Base-by-base conservation (phyloP, 2,329 filamentous ascomycete genomes). In the Sporothrix variecibatus region DNA sequence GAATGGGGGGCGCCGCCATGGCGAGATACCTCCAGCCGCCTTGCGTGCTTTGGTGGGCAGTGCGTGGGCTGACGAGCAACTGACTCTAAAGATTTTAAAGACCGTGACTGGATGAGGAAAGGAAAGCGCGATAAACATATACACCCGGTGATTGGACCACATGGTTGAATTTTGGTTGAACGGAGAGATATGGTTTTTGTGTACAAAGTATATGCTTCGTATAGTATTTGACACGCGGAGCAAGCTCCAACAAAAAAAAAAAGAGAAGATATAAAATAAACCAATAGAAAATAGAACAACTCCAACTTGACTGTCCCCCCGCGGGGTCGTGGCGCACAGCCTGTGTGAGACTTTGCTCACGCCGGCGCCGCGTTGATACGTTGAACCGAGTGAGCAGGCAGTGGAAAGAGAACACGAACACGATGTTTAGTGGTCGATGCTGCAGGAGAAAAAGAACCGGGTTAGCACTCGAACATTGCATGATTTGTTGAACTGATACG, bases 391-490 rank as follows among this genome's bases (percentile, higher is more conserved):
- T 28, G 38, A 15, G 38, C 3, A 6, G n/a, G 64, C 5, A 53
- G 40, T 9, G 3, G 64, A 17, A 40, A 60, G 31, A 3, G 56
- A 28, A 67, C 62, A 67, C 38, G 62, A 46, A 20, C 6, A 28
- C 31, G 20, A 6, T 60, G 43, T 60, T 79, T 75, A 79, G 77
- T 80, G 78, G 76, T 79, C 78, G 76, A 79, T 75, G 38, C 78
- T 79, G 72, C 7, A 62, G 62, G 2, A 69, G 46, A 53, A 15
- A 43, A 23, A 28, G 38, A 62, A 68, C 3, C 49, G 76, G 71
- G 80, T 82, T 77, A 82, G 80, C 78, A 74, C 73, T 75, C 73
- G 43, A n/a, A 9, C 38, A 62, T 70, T 72, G 75, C 51, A 49
- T 68, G 62, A 76, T 76, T 76, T 72, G 75, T 64, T 67, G 53